Conservation (phyloP, 1,284 basidiomycete genomes). For the Xerocomus minutiporus region DNA sequence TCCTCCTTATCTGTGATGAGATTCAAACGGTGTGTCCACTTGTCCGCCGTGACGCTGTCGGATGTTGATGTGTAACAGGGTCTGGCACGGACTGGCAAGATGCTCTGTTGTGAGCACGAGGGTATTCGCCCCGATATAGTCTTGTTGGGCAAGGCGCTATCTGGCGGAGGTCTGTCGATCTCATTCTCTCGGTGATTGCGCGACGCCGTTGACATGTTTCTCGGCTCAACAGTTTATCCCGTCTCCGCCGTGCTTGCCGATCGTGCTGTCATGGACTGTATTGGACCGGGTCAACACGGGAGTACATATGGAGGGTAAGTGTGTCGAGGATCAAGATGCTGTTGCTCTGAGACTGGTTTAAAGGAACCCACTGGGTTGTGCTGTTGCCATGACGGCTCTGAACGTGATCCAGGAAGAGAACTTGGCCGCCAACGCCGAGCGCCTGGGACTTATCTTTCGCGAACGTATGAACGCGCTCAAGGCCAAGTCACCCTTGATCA, state of each 20-base stretch:
- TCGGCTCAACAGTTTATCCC: slow-evolving; percentile 70
- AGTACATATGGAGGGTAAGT: slow-evolving; percentile 88
- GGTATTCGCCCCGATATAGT: slow-evolving; percentile 89
- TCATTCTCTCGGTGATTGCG: slow-evolving; percentile 1
- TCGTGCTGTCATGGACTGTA: slow-evolving; percentile 89
- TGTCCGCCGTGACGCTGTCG: background rate
- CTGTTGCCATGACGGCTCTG: slow-evolving; percentile 89
- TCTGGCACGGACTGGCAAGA: slow-evolving; percentile 78
- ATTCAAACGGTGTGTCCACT: slow-evolving; percentile 76
- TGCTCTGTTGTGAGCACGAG: slow-evolving; percentile 89
- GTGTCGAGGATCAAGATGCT: background rate
- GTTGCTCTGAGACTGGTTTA: background rate
- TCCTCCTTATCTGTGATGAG: slow-evolving; percentile 95
- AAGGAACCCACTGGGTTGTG: slow-evolving; percentile 93
- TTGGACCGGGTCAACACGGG: slow-evolving; percentile 97
- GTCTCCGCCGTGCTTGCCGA: slow-evolving; percentile 93
- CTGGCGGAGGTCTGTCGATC: slow-evolving; percentile 71
- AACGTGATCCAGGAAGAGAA: slow-evolving; percentile 86
- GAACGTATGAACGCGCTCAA: slow-evolving; percentile 53
- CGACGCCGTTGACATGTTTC: slow-evolving; percentile 11
- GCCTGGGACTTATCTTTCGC: slow-evolving; percentile 82
- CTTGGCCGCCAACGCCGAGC: slow-evolving; percentile 73
- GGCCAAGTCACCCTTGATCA: slow-evolving; percentile 61
- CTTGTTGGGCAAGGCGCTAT: slow-evolving; percentile 93
- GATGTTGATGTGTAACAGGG: slow-evolving; percentile 44